phyloP scores from a whole-genome alignment of 2,329 filamentous ascomycete genomes.

The Madurella fahalii region DNA sequence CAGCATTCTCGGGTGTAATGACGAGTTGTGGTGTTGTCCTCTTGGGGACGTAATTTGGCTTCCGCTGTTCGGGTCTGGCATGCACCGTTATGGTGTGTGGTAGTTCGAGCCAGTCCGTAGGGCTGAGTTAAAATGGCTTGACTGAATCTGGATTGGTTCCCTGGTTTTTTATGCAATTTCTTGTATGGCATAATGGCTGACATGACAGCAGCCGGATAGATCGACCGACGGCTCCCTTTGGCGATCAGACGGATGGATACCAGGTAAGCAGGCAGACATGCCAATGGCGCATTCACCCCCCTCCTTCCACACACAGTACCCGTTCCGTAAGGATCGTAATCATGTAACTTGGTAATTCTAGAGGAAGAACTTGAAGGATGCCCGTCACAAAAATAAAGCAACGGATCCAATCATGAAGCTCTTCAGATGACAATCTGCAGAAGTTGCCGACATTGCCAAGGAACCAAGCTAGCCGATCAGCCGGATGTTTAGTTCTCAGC shows the following conservation, averaged over 20 bases:
- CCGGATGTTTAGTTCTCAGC: too few species aligned
- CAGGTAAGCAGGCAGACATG: constrained; percentile 1
- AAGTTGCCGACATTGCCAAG: too few species aligned
- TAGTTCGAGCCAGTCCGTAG: constrained; percentile 31
- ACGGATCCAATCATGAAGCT: too few species aligned
- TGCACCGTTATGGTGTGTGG: constrained; percentile 54
- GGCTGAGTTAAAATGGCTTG: constrained; percentile 38
- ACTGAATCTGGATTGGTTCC: constrained; percentile 26
- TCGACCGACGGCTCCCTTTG: neutral
- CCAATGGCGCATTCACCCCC: too few species aligned
- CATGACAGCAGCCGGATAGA: constrained; percentile 9
- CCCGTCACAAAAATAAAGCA: too few species aligned
- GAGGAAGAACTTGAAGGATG: too few species aligned
- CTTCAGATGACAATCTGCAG: neutral
- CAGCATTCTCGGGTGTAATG: constrained; percentile 55
- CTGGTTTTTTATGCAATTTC: neutral
- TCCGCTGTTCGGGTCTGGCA: constrained; percentile 46
- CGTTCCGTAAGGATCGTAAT: too few species aligned
- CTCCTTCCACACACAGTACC: too few species aligned
- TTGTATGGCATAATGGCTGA: constrained; percentile 13
- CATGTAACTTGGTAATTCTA: too few species aligned
- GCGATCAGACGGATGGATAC: neutral
- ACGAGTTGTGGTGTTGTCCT: constrained; percentile 71
- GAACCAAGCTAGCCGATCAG: too few species aligned
- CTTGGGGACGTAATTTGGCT: constrained; percentile 54